Base-by-base conservation (phyloP, 2,329 filamentous ascomycete genomes). In the Verticillium nubilum region DNA sequence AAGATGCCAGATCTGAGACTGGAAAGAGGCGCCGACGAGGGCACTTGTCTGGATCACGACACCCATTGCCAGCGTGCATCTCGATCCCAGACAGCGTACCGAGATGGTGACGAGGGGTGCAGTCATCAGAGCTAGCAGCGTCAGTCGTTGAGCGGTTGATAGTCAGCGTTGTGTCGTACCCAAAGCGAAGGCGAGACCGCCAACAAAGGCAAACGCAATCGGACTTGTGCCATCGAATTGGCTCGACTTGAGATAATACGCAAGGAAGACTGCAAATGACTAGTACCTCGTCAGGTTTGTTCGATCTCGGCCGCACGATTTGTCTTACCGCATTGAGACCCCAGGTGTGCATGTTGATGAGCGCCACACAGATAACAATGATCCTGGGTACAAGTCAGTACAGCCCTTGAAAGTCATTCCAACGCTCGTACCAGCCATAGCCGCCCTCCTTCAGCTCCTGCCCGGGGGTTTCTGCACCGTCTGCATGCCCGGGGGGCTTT, bases 201-300 rank as follows among this genome's bases (percentile, higher is more conserved):
- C 90, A n/a, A 94, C 81, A 69, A 94, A 92, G 47, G 90, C 90
- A 71, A 88, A 93, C 5, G 86, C 80, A 2, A 93, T 80, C 2
- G 82, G 74, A 0, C 83, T 85, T 2, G 88, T 83, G 15, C 82
- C 84, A 0, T 85, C 81, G 63, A 89, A 92, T 25, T 80, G 78
- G 57, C 86, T 76, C 55, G 81, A 82, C 19, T 80, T 76, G 17
- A 85, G 74, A 61, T 84, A 85, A 65, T 84, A 78, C 4, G 83
- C 82, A 4, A 86, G 75, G 65, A 86, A 86, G 35, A 86, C 80
- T 54, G 76, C 72, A 62, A 83, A 90, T 2, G 82, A 80, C 78
- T 81, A 23, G 29, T 26, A 15, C 19, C 17, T 52, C 56, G 52
- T 63, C 15, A 64, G 54, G 42, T 52, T 52, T 19, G 13, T 26